phyloP scores from a whole-genome alignment of 306 rosid species.

The Hippophae gyantsensis region DNA sequence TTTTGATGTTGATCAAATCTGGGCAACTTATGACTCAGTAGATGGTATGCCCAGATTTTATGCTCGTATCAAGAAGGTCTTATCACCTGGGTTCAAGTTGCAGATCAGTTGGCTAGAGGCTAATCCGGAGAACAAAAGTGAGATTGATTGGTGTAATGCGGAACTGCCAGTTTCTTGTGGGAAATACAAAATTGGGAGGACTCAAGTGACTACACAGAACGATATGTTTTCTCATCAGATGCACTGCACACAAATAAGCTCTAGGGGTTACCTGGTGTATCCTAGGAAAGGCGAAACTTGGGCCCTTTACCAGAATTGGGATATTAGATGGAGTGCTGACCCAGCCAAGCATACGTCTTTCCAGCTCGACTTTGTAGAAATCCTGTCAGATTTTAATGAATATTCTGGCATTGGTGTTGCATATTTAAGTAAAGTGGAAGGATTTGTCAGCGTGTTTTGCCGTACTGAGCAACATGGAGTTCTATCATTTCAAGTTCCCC shows the following conservation, averaged over 20 bases:
- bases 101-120: conserved; percentile 69
- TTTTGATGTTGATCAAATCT: conserved; percentile 49
- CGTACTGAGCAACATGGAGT: conserved; percentile 28
- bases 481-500: conserved; percentile 32
- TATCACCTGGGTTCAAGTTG: conserved; percentile 51
- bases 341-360: conserved; percentile 36
- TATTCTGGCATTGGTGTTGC: conserved; percentile 43
- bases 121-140: conserved; percentile 34
- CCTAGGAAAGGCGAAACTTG: conserved; percentile 87
- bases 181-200: conserved; percentile 34
- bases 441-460: conserved; percentile 76
- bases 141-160: conserved; percentile 43
- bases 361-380: conserved; percentile 56
- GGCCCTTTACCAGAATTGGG: conserved; percentile 86
- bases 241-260: conserved; percentile 31
- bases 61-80: conserved; percentile 57
- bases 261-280: conserved; percentile 35
- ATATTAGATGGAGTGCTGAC: conserved; percentile 58
- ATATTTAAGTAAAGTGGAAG: conserved; percentile 60
- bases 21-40: conserved; percentile 63
- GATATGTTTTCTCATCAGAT: conserved; percentile 69
- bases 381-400: conserved; percentile 50
- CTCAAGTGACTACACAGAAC: conserved; percentile 23
- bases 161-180: conserved; percentile 72
- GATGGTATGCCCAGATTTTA: conserved; percentile 85